These are phyloP conservation scores for Podila clonocystis DNA, from an alignment of 192 early-diverging fungal species.

Conservation along the genomic window DNA sequence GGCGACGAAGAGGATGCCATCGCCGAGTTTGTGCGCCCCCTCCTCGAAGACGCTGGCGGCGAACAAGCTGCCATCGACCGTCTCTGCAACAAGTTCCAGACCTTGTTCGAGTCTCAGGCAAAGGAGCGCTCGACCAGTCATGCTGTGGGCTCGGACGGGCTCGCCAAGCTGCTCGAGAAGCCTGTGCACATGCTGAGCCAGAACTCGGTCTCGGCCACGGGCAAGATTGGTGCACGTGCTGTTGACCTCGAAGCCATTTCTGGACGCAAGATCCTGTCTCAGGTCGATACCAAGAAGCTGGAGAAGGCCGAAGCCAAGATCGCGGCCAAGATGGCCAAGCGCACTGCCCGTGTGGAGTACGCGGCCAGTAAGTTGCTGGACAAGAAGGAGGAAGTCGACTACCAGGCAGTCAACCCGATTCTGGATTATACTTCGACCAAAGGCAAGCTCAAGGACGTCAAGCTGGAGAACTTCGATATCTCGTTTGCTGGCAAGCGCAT, in stretches of 20 bases:
- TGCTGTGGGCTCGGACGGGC: conserved; percentile 53
- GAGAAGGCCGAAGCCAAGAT: conserved; percentile 93
- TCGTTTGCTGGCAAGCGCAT: conserved; percentile 95
- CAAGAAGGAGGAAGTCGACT: conserved; percentile 72
- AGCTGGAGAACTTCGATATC: conserved; percentile 97
- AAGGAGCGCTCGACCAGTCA: conserved; percentile 51
- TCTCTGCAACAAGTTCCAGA: conserved; percentile 77
- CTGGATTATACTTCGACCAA: conserved; percentile 82
- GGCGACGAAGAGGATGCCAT: conserved; percentile 68
- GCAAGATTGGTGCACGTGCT: conserved; percentile 50
- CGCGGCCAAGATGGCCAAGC: conserved; percentile 89
- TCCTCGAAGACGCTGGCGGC: conserved; percentile 76
- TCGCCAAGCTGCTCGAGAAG: conserved; percentile 68
- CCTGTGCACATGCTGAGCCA: conserved; percentile 77
- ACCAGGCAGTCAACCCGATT: conserved; percentile 93
- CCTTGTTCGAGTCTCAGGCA: conserved; percentile 55
- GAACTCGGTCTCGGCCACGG: conserved; percentile 66
- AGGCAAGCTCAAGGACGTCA: conserved; percentile 93
- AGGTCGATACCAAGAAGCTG: conserved; percentile 85
- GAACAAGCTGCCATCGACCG: conserved; percentile 67
- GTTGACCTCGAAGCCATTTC: conserved; percentile 75
- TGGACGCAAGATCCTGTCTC: conserved; percentile 73
- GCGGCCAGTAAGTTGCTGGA: conserved; percentile 79
- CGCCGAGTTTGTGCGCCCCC: conserved; percentile 71
- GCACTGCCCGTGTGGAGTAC: conserved; percentile 75